Evolutionary conservation across 345 rosid genomes (phyloP), one percentile per base, ranked within the genome.

Genomic region (Eucalyptus regnans): DNA sequence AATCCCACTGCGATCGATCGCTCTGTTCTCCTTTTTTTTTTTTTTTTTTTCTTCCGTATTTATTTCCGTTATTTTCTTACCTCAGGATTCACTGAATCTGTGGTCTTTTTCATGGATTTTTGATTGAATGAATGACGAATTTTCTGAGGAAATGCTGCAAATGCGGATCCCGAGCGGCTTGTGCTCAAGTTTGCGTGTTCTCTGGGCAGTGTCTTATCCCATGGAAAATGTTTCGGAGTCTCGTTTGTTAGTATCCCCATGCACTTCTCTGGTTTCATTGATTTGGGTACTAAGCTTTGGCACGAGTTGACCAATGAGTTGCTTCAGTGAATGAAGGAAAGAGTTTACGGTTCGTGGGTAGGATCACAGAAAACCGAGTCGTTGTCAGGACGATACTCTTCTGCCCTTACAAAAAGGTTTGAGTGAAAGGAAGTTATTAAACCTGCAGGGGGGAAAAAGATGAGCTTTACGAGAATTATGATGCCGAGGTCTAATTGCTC

Each of bases 1-100:
- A 97, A 87, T 93, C 98, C 98, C 99, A 96, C 98, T 96, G 99
- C 94, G 99, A 96, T 97, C 94, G 96, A 95, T 97, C 99, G 90
- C 33, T 13, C 18, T 31, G 6, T 18, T 6, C 23, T 18, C 56
- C 23, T 17, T 52, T 18, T 52, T 1, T 18, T 16, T 3, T 50
- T 16, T 15, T 3, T 33, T 68, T 9, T 68, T 3, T 33, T 68
- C 5, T 68, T 20, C 43, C 9, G 83, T 76, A 76, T 76, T 20
- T 20, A 14, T 48, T 49, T 37, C 54, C 14, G 54, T 85, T 5
- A 46, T 14, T 49, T 48, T 27, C 51, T 7, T 85, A 12, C 14
- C 13, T 27, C 86, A 4, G 86, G 83, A 20, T 18, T 20, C 83
- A 10, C 27, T 76, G 0, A 41, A 76, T 22, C 43, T 9, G 83